Evolutionary conservation across 2,329 filamentous ascomycete species (phyloP), one percentile per base, ranked within the genome.

Genomic region (Fusarium incarnatum): DNA sequence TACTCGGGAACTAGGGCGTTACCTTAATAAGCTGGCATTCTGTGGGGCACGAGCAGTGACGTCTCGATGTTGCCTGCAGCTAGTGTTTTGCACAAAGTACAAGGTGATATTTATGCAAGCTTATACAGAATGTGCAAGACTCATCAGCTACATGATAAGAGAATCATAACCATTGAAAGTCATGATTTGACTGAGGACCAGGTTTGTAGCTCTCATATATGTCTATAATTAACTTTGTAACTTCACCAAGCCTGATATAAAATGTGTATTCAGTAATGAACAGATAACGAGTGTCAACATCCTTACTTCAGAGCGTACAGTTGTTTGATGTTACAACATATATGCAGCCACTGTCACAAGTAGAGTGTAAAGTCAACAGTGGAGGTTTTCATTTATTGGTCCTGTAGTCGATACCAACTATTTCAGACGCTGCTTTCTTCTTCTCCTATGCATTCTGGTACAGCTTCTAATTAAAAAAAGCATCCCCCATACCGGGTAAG

Each of bases 41-140:
- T 61, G 73, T 75, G 73, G 72, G 72, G 64, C 68, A 42, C 10
- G 37, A 64, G 52, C 56, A 77, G 77, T 79, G 77, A 79, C 77
- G 77, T 79, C 75, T 77, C 77, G 75, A 78, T 78, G 77, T 75
- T 78, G 77, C 76, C 76, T 77, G 75, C 73, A 61, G 59, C 55
- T 22, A 45, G 52, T 53, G 30, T 27, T 20, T 56, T 63, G 54
- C 67, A 70, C 54, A 60, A 70, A 50, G 47, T 12, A 30, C 45
- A 32, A 15, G 18, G 27, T 13, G 13, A 50, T 16, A 16, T 11
- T 60, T 70, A 34, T 71, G 68, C 68, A 60, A 28, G 6, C n/a
- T 34, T 67, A 45, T 64, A 54, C 49, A 30, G 4, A 25, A 12
- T 64, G 45, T 46, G 49, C 30, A 18, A 23, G 30, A 15, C 16